Evolutionary conservation across 305 asterid species (phyloP), one percentile per base, ranked within the genome.

Genomic region (Coffea humblotiana): DNA sequence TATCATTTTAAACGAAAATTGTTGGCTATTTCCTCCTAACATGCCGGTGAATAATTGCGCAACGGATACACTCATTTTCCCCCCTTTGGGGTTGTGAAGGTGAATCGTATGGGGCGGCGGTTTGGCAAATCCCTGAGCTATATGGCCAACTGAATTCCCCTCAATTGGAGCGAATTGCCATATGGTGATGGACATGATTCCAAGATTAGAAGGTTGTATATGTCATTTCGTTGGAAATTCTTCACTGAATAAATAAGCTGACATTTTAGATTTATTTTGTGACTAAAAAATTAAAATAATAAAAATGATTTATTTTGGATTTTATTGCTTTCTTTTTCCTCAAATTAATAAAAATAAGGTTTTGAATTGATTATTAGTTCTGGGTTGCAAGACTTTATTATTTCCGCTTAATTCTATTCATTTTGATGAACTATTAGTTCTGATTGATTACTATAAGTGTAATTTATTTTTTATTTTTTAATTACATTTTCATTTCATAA

Each of bases 121-220:
- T 96, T 66, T 96, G 97, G 98, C 99, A 90, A 86, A 92, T 96
- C 69, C 98, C 98, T 0, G 98, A 96, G 93, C 83, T 96, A 82
- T 94, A 94, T 85, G 98, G 99, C 78, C 95, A 96, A 84, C 86
- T 88, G 69, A 96, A 91, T 85, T 96, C 97, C 76, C 98, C 99
- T 71, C 97, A 96, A 74, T 80, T 96, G 87, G 96, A 96, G 83
- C 88, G 81, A 81, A 84, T 96, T 54, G 98, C 96, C 76, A n/a
- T 88, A 96, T 81, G 94, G 94, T 61, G 94, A 96, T 85, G 96
- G 89, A 29, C 97, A 92, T 82, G 81, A 85, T 79, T 79, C 89
- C 74, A 96, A 91, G 89, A 92, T 96, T 69, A 85, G 83, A 76
- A 45, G 80, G 88, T 66, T 78, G 73, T 68, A 40, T n/a, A 56